Conservation (phyloP, 495 filamentous ascomycete genomes). For the Aspergillus sparsus region DNA sequence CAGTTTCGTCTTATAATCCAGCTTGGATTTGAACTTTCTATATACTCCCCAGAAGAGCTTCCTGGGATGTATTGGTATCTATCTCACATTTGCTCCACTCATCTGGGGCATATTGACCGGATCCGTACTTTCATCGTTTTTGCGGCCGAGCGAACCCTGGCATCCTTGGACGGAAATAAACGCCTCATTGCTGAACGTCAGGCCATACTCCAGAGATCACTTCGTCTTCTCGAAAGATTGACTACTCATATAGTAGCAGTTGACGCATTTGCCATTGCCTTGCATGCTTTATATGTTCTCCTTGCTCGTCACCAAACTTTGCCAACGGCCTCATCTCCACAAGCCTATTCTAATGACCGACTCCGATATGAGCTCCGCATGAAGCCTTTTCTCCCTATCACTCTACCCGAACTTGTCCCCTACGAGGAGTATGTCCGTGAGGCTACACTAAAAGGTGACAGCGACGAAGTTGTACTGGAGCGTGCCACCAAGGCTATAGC, state of each 20-base stretch:
- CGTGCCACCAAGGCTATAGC: conserved; percentile 60
- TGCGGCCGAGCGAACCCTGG: conserved; percentile 35
- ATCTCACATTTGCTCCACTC: conserved; percentile 50
- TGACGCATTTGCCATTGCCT: conserved; percentile 68
- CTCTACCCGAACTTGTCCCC: conserved; percentile 67
- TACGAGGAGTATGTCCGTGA: conserved; percentile 59
- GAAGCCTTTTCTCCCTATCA: conserved; percentile 77
- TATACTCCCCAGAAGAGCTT: conserved; percentile 86
- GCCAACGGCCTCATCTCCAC: conserved; percentile 47
- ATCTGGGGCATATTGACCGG: conserved; percentile 63
- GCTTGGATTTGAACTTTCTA: conserved; percentile 91
- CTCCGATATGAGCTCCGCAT: conserved; percentile 86
- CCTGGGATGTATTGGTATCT: conserved; percentile 87
- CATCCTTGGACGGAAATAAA: conserved; percentile 31
- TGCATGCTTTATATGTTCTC: conserved; percentile 66
- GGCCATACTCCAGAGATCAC: conserved; percentile 50
- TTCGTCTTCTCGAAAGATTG: conserved; percentile 59
- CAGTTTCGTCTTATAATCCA: conserved; percentile 88
- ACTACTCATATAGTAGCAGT: conserved; percentile 69
- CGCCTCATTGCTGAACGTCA: conserved; percentile 35
- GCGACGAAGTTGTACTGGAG: conserved; percentile 53
- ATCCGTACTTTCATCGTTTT: conserved; percentile 63
- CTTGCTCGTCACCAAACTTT: conserved; percentile 63
- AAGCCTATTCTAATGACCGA: conserved; percentile 68
- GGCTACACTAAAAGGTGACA: conserved; percentile 42